Evolutionary conservation across 768 basidiomycete genomes (phyloP).

Genomic region (Favolaschia claudopus): DNA sequence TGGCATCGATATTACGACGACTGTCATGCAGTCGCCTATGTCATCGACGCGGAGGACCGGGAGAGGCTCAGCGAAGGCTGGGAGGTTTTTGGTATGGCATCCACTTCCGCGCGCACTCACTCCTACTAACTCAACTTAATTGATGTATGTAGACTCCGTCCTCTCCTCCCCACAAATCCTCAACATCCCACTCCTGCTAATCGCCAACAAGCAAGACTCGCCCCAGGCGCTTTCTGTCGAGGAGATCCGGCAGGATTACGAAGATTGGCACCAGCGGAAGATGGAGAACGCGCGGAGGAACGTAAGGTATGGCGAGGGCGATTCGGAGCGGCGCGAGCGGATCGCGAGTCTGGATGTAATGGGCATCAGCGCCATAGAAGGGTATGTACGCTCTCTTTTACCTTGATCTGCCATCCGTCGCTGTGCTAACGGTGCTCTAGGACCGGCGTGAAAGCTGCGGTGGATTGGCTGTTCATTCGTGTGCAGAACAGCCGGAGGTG

Average conservation of each 20-base stretch:
- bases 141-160: slow-evolving; percentile 68
- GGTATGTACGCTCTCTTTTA: slow-evolving; percentile 57
- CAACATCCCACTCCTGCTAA: slow-evolving; percentile 86
- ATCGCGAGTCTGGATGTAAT: slow-evolving; percentile 87
- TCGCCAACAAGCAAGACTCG: slow-evolving; percentile 96
- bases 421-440: slow-evolving; percentile 50
- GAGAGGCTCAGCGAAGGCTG: slow-evolving; percentile 93
- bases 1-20: slow-evolving; percentile 97
- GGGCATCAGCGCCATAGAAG: slow-evolving; percentile 90
- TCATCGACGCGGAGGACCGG: slow-evolving; percentile 92
- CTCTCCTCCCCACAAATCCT: slow-evolving; percentile 90
- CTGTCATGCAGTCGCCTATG: slow-evolving; percentile 95
- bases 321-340: slow-evolving; percentile 54
- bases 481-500: slow-evolving; percentile 89
- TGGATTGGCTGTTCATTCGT: slow-evolving; percentile 94
- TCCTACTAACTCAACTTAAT: slow-evolving; percentile 22
- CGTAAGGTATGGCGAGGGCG: slow-evolving; percentile 52
- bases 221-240: slow-evolving; percentile 83
- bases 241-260: slow-evolving; percentile 89
- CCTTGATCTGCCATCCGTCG: background rate
- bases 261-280: slow-evolving; percentile 84
- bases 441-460: slow-evolving; percentile 87
- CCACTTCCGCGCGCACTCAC: background rate
- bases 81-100: slow-evolving; percentile 90
- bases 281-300: slow-evolving; percentile 71